A percentile compares a stretch with the other conserved stretches of the same genome.
Conservation (phyloP, 1,284 basidiomycete genomes). For the Microbotryum silenes-acaulis region DNA sequence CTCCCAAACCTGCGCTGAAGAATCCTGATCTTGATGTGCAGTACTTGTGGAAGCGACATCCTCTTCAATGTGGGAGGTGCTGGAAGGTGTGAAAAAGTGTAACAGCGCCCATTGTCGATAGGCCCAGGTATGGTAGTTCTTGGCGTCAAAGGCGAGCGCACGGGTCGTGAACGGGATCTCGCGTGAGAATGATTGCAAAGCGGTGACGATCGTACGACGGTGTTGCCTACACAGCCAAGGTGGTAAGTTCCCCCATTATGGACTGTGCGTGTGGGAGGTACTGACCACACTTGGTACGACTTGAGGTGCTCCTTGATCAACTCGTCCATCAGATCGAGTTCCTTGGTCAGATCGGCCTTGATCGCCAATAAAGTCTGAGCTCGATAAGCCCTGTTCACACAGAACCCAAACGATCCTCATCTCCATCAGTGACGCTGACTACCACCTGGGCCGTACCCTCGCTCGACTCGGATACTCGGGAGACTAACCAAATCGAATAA, state of each 20-base stretch:
- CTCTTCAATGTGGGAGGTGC: not conserved
- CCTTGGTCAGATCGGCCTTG: conserved; percentile 57
- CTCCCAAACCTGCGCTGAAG: conserved; percentile 62
- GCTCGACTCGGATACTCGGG: not conserved
- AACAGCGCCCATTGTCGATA: conserved; percentile 84
- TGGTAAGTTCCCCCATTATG: no score
- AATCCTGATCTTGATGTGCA: conserved; percentile 36
- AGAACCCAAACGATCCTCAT: no score
- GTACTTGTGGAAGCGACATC: not conserved
- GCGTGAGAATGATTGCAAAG: conserved; percentile 47
- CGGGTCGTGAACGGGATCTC: conserved; percentile 73
- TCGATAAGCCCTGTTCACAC: conserved; percentile 72
- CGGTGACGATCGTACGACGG: conserved; percentile 62
- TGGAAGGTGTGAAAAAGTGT: conserved; percentile 50
- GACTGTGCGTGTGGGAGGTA: not conserved
- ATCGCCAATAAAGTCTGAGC: conserved; percentile 70
- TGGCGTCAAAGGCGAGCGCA: conserved; percentile 64
- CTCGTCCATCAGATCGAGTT: conserved; percentile 74
- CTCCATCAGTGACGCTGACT: no score
- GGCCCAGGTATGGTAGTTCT: conserved; percentile 96
- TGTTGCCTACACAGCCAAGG: conserved; percentile 54
- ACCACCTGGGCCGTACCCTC: not conserved
- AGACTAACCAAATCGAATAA: conserved; percentile 77
- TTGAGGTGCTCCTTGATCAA: conserved; percentile 74
- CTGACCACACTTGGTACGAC: conserved; percentile 86